These are phyloP conservation scores for Boletus tylopilopsis DNA, from an alignment of 768 basidiomycete species.

Conservation along the genomic window DNA sequence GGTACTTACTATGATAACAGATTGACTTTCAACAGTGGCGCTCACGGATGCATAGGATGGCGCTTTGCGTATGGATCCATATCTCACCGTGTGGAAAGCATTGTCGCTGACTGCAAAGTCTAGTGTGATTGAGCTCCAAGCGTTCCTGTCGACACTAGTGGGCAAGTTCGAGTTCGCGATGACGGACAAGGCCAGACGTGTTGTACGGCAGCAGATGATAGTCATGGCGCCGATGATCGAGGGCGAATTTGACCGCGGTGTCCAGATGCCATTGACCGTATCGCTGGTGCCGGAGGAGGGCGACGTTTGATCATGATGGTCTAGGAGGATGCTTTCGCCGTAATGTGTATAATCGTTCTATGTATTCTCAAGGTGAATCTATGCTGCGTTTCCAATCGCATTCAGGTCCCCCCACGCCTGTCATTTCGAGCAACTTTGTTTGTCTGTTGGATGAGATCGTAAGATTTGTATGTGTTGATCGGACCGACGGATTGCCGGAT, in stretches of 20 bases:
- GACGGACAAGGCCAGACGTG: conserved; percentile 8
- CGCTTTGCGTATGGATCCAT: conserved; percentile 21
- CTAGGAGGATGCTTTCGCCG: no score
- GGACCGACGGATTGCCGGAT: no score
- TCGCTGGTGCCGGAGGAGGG: conserved; percentile 10
- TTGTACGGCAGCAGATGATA: conserved; percentile 23
- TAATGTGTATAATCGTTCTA: no score
- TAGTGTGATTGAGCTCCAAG: conserved; percentile 49
- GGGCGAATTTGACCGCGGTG: conserved; percentile 28
- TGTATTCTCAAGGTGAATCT: no score
- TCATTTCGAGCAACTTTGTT: no score
- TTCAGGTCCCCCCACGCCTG: no score
- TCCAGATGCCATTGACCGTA: conserved; percentile 27
- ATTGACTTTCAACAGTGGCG: conserved; percentile 16
- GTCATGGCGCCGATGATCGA: conserved; percentile 34
- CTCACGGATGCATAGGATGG: conserved; percentile 21
- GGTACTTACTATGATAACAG: neutral
- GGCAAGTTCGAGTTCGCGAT: conserved; percentile 48
- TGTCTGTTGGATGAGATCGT: no score
- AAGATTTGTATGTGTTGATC: no score
- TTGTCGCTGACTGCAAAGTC: neutral
- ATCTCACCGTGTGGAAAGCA: neutral
- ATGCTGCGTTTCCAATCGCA: no score
- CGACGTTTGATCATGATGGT: no score
- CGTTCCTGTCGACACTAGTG: conserved; percentile 52